These are phyloP conservation scores for Phytophthora pini DNA, from an alignment of 352 stramenopile species.

Conservation along the genomic window DNA sequence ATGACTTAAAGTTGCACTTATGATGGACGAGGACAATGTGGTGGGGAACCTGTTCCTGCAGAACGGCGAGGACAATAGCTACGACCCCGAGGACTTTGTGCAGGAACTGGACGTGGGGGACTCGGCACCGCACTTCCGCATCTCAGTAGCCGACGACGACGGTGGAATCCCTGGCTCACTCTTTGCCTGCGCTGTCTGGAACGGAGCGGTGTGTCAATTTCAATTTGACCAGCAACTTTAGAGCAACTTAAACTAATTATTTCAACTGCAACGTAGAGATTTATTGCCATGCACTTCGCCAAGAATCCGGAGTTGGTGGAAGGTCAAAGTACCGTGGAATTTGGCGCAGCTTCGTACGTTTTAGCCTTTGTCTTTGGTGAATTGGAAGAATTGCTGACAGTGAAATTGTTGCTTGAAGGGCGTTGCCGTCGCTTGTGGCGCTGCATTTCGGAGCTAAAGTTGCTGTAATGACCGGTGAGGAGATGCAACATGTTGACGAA, in stretches of 20 bases:
- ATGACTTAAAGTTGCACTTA: neutral
- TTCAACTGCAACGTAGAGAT: constrained; percentile 30
- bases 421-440: constrained; percentile 53
- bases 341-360: constrained; percentile 58
- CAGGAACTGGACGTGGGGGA: constrained; percentile 39
- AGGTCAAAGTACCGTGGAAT: constrained; percentile 47
- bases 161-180: constrained; percentile 55
- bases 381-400: too few relatives aligned
- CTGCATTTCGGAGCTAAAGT: constrained; percentile 47
- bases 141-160: constrained; percentile 56
- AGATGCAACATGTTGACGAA: too few relatives aligned
- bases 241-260: neutral
- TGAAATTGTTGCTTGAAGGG: constrained; percentile 22
- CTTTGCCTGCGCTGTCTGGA: constrained; percentile 59
- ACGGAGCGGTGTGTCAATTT: constrained; percentile 39
- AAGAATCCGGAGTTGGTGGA: constrained; percentile 38
- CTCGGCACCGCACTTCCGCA: constrained; percentile 34
- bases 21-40: constrained; percentile 41
- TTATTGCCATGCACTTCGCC: constrained; percentile 54
- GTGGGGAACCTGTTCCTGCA: constrained; percentile 45
- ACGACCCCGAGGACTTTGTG: constrained; percentile 49
- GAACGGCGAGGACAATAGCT: constrained; percentile 49
- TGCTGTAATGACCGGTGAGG: constrained; percentile 52
- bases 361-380: neutral
- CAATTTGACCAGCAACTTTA: neutral